Evolutionary conservation across 371 early-diverging fungal species (phyloP).

Genomic region (Mortierella sp.): DNA sequence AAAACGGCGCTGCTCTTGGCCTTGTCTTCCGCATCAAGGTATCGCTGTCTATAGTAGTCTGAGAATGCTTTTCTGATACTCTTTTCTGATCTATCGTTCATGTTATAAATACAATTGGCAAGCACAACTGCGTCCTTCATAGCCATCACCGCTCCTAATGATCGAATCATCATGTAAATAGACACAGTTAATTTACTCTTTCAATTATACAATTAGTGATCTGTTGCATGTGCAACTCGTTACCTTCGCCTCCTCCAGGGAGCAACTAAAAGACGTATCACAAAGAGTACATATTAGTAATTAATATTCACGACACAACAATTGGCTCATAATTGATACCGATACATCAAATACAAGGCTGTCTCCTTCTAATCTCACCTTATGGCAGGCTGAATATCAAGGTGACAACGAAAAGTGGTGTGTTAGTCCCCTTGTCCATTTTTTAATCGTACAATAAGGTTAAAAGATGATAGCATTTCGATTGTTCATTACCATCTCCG

Average conservation of each 20-base stretch:
- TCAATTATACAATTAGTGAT: too few relatives aligned
- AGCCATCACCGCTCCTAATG: constrained; percentile 14
- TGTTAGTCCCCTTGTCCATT: background rate
- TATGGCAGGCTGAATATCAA: constrained; percentile 11
- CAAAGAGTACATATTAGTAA: background rate
- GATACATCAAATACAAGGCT: background rate
- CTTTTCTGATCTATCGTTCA: background rate
- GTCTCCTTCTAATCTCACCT: background rate
- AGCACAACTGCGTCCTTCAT: constrained; percentile 17
- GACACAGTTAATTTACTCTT: background rate
- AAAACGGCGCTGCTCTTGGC: background rate
- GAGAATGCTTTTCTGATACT: constrained; percentile 7
- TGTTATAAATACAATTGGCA: constrained; percentile 11
- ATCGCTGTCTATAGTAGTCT: constrained; percentile 8
- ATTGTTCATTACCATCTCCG: background rate
- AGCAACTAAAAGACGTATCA: constrained; percentile 3
- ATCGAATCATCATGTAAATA: background rate
- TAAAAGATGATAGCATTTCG: too few relatives aligned
- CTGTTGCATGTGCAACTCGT: too few relatives aligned
- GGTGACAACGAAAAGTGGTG: background rate
- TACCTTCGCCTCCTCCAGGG: constrained; percentile 11
- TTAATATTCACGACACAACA: background rate
- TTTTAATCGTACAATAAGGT: background rate
- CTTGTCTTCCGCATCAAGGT: background rate
- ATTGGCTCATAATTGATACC: too few relatives aligned